Evolutionary conservation across 116 monocot genomes (phyloP).

Genomic region (Zostera marina): DNA sequence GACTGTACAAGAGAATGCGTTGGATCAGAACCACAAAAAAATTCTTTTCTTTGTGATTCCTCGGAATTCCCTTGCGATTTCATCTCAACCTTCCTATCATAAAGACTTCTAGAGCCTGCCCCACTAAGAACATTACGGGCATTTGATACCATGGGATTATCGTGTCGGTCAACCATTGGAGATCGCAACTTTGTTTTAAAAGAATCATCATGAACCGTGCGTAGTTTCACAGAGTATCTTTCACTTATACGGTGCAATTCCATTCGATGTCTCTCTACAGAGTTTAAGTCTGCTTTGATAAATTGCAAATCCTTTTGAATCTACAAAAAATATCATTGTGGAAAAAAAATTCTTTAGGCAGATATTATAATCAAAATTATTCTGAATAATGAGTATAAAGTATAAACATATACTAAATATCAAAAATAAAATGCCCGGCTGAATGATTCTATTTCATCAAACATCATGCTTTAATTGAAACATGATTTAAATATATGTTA

Average conservation of each 20-base stretch:
- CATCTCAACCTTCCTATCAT: constrained; percentile 41
- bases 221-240: constrained; percentile 79
- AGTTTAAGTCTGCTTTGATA: constrained; percentile 89
- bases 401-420: no score
- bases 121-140: constrained; percentile 36
- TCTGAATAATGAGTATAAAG: no score
- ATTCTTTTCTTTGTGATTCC: constrained; percentile 58
- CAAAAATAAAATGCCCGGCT: no score
- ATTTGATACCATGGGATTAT: constrained; percentile 29
- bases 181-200: constrained; percentile 35
- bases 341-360: not conserved
- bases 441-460: no score
- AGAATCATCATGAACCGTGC: constrained; percentile 71
- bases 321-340: constrained; percentile 18
- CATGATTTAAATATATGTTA: no score
- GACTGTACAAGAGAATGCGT: constrained; percentile 65
- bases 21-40: constrained; percentile 41
- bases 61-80: constrained; percentile 56
- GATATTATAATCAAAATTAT: not conserved
- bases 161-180: constrained; percentile 41
- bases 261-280: constrained; percentile 74
- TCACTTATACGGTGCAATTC: constrained; percentile 81
- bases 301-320: constrained; percentile 89
- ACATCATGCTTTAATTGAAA: no score
- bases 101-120: constrained; percentile 30